Evolutionary conservation across 2,329 filamentous ascomycete species (phyloP).

Genomic region (Fusarium sp.): DNA sequence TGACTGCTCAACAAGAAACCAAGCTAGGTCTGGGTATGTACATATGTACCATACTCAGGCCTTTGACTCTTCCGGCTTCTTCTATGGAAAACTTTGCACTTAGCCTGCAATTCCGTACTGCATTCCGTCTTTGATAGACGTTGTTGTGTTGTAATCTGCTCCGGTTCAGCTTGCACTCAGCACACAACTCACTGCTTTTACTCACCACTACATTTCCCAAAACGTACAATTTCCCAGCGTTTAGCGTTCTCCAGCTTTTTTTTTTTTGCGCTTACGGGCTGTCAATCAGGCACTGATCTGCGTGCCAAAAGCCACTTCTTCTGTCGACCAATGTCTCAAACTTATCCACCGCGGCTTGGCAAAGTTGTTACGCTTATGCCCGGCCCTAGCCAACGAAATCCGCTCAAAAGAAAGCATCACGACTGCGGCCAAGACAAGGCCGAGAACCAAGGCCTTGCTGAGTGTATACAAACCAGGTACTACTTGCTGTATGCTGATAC

Average conservation of each 20-base stretch:
- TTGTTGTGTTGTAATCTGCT: not conserved
- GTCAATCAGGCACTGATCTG: slow-evolving; percentile 23
- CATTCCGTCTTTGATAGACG: not conserved
- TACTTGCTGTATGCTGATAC: not conserved
- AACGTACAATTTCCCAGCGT: not conserved
- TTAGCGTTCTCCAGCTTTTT: slow-evolving; percentile 8
- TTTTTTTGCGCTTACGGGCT: not conserved
- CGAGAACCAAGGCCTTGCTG: no score
- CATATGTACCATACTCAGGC: not conserved
- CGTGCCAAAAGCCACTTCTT: slow-evolving; percentile 28
- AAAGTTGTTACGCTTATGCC: not conserved
- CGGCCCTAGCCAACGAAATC: slow-evolving; percentile 5
- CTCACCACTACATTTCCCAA: slow-evolving; percentile 8
- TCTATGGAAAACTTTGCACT: not conserved
- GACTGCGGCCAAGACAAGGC: not conserved
- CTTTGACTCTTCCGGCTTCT: not conserved
- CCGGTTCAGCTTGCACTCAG: slow-evolving; percentile 20
- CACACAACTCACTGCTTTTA: slow-evolving; percentile 2
- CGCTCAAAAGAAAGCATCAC: slow-evolving; percentile 18
- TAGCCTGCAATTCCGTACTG: not conserved
- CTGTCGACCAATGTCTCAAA: slow-evolving; percentile 32
- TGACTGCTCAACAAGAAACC: slow-evolving; percentile 8
- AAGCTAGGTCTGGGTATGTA: slow-evolving; percentile 13
- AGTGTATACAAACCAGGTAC: no score
- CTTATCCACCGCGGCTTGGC: slow-evolving; percentile 26